Evolutionary conservation across 2,329 filamentous ascomycete genomes (phyloP).

Genomic region (Fusarium nanum): DNA sequence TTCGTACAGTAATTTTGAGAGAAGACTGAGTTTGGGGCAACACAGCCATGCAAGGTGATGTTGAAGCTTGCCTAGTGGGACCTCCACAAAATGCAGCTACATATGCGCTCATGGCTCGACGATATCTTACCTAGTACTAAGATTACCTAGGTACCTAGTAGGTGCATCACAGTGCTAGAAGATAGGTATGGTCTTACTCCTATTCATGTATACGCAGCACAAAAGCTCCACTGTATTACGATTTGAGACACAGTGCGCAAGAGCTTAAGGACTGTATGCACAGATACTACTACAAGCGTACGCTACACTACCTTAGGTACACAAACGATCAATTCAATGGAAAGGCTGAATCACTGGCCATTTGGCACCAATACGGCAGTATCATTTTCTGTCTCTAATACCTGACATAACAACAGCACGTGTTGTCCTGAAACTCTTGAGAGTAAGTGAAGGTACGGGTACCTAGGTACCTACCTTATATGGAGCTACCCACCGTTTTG

Average conservation of each 20-base stretch:
- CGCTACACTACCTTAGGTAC: not conserved
- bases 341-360: not conserved
- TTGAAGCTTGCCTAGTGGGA: conserved; percentile 25
- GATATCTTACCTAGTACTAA: not conserved
- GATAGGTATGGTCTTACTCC: not conserved
- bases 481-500: not conserved
- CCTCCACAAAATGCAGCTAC: conserved; percentile 36
- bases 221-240: not conserved
- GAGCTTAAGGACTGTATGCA: fast-evolving
- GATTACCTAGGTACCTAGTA: not conserved
- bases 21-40: conserved; percentile 13
- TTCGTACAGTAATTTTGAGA: conserved; percentile 5
- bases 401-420: not conserved
- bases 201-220: not conserved
- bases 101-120: conserved; percentile 28
- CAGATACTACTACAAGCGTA: not conserved
- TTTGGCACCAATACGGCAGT: not conserved
- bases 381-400: not conserved
- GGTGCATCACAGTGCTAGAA: conserved; percentile 1
- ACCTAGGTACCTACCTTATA: not conserved
- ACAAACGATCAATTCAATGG: not conserved
- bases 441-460: not conserved
- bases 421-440: not conserved
- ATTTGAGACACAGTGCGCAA: not conserved
- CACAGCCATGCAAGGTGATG: conserved; percentile 24